Evolutionary conservation across 2,329 filamentous ascomycete species (phyloP).

Genomic region (Trichoderma cornu-damae): DNA sequence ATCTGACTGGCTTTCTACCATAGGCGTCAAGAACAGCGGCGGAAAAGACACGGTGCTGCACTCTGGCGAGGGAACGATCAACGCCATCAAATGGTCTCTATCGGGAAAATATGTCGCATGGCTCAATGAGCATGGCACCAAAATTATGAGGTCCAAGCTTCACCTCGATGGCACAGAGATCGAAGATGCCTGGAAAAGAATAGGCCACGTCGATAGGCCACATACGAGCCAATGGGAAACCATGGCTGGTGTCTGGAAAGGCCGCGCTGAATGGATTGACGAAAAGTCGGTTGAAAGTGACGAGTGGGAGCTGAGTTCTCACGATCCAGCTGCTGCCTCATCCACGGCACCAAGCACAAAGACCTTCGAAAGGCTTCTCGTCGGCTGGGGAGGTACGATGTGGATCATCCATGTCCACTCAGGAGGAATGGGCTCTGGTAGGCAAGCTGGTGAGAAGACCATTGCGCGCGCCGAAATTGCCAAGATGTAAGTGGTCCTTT

Average conservation of each 20-base stretch:
- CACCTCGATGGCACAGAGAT: conserved; percentile 69
- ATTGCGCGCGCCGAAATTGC: conserved; percentile 82
- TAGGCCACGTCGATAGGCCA: conserved; percentile 86
- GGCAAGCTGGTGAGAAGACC: conserved; percentile 62
- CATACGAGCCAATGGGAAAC: conserved; percentile 87
- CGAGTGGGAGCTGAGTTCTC: conserved; percentile 44
- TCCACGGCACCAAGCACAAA: conserved; percentile 45
- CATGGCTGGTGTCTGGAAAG: conserved; percentile 95
- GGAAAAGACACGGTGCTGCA: conserved; percentile 86
- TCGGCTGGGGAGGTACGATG: conserved; percentile 93
- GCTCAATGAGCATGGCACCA: conserved; percentile 96
- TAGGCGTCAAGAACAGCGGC: conserved; percentile 65
- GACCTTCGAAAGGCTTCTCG: conserved; percentile 70
- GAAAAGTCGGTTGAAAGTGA: conserved; percentile 72
- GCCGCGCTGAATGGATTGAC: conserved; percentile 87
- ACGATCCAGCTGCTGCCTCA: conserved; percentile 37
- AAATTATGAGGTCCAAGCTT: conserved; percentile 90
- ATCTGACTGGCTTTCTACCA: conserved; percentile 84
- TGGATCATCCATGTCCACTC: conserved; percentile 93
- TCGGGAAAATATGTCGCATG: conserved; percentile 90
- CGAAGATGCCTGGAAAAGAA: conserved; percentile 88
- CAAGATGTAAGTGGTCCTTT: conserved; percentile 64
- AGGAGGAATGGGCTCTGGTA: conserved; percentile 61
- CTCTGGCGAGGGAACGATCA: conserved; percentile 86
- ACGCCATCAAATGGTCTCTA: conserved; percentile 88